Conservation (phyloP, 129 eudicot genomes). For the Smallanthus sonchifolius region DNA sequence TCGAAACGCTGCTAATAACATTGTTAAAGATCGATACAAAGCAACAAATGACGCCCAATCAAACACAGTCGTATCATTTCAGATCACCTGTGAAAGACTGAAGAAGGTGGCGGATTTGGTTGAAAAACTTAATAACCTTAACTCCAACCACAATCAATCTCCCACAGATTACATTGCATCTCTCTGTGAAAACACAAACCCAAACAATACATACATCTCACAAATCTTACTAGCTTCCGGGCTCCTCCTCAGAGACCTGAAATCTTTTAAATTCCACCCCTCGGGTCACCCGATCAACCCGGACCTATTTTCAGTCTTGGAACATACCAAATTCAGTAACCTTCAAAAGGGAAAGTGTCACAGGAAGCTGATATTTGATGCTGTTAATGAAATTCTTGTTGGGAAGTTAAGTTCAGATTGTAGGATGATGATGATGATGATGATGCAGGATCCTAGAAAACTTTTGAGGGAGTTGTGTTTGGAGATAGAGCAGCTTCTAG, state of each 20-base stretch:
- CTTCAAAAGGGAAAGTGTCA: constrained; percentile 41
- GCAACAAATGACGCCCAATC: constrained; percentile 22
- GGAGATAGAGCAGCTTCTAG: constrained; percentile 49
- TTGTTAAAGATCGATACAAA: constrained; percentile 20
- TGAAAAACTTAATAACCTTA: constrained; percentile 62
- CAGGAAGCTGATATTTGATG: constrained; percentile 73
- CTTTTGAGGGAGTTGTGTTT: constrained; percentile 70
- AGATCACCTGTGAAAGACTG: constrained; percentile 50
- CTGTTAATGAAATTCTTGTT: constrained; percentile 64
- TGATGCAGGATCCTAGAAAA: constrained; percentile 48
- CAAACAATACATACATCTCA: constrained; percentile 65
- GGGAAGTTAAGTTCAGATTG: constrained; percentile 39
- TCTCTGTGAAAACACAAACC: constrained; percentile 69
- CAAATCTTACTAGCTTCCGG: constrained; percentile 83
- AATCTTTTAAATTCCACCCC: constrained; percentile 67
- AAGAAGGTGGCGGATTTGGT: constrained; percentile 63
- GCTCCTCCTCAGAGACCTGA: constrained; percentile 73
- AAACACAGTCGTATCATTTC: constrained; percentile 16
- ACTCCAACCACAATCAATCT: constrained; percentile 70
- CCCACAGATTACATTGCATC: constrained; percentile 82
- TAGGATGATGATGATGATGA: constrained; percentile 28
- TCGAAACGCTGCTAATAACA: constrained; percentile 14
- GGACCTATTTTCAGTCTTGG: constrained; percentile 68
- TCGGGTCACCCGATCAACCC: constrained; percentile 87
- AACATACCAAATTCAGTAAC: constrained; percentile 65